Evolutionary conservation across 2,329 filamentous ascomycete genomes (phyloP).

Genomic region (Ilyonectria destructans): DNA sequence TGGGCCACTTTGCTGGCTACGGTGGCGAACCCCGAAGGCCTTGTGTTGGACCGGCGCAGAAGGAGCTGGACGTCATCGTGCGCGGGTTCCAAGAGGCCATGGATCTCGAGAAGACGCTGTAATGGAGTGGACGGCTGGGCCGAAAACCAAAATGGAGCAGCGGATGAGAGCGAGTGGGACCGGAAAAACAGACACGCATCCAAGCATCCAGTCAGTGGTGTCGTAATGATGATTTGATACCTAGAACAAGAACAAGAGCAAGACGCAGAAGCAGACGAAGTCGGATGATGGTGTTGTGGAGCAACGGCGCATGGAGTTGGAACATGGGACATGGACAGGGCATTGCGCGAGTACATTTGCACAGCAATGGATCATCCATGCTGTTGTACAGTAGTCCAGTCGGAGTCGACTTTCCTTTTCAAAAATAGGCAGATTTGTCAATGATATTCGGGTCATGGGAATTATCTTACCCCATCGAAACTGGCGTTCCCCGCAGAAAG

Average conservation of each 20-base stretch:
- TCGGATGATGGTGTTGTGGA: constrained; percentile 5
- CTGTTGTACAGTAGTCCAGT: constrained; percentile 38
- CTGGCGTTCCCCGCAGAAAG: constrained; percentile 38
- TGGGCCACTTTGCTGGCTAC: constrained; percentile 59
- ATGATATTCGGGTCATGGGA: constrained; percentile 24
- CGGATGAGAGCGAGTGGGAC: constrained; percentile 13
- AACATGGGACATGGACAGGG: constrained; percentile 7
- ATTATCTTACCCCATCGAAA: constrained; percentile 44
- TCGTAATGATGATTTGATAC: constrained; percentile 30
- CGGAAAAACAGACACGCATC: constrained; percentile 34
- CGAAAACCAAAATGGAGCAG: constrained; percentile 12
- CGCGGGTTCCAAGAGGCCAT: constrained; percentile 57
- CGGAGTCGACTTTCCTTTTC: constrained; percentile 10
- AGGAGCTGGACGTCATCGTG: constrained; percentile 54
- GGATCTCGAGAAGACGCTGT: constrained; percentile 50
- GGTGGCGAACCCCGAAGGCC: constrained; percentile 59
- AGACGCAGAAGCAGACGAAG: not conserved
- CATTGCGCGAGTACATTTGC: constrained; percentile 11
- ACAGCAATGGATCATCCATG: constrained; percentile 25
- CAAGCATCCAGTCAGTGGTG: constrained; percentile 41
- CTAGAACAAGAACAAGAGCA: constrained; percentile 16
- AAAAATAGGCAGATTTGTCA: constrained; percentile 33
- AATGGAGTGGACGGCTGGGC: constrained; percentile 22
- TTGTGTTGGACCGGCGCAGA: constrained; percentile 54
- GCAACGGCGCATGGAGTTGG: constrained; percentile 24